These are phyloP conservation scores for Quercus agrifolia DNA, from an alignment of 306 rosid species.

Conservation along the genomic window DNA sequence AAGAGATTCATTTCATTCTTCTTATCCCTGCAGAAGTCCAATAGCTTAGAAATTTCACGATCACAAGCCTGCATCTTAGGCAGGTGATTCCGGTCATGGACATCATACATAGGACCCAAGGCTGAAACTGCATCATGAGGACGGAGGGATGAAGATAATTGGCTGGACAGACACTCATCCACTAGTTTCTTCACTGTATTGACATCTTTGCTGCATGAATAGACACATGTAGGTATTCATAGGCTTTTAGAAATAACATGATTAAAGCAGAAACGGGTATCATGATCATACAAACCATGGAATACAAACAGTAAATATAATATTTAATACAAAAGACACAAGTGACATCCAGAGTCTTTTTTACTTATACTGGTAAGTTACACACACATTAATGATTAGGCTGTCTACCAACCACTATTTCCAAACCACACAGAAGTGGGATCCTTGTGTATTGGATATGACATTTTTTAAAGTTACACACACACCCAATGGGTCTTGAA, in stretches of 20 bases:
- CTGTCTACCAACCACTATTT: too few relatives aligned
- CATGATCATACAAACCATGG: background rate
- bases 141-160: slow-evolving; percentile 84
- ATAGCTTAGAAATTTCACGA: slow-evolving; percentile 64
- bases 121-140: slow-evolving; percentile 99
- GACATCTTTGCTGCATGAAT: slow-evolving; percentile 89
- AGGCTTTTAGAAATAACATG: slow-evolving; percentile 1
- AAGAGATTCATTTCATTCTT: slow-evolving; percentile 84
- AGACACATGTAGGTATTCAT: slow-evolving; percentile 1
- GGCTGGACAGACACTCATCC: slow-evolving; percentile 85
- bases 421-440: too few relatives aligned
- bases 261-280: slow-evolving; percentile 14
- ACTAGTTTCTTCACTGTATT: slow-evolving; percentile 88
- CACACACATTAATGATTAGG: too few relatives aligned
- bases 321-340: background rate
- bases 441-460: too few relatives aligned
- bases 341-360: too few relatives aligned
- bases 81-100: slow-evolving; percentile 84
- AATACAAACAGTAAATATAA: slow-evolving; percentile 5
- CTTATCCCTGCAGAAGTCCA: slow-evolving; percentile 67
- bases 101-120: slow-evolving; percentile 97
- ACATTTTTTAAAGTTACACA: too few relatives aligned
- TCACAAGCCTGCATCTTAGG: slow-evolving; percentile 89
- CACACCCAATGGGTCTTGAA: too few relatives aligned
- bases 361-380: too few relatives aligned